Base-by-base conservation (phyloP, 2,329 filamentous ascomycete genomes). In the Sphaerulina vaccinii region DNA sequence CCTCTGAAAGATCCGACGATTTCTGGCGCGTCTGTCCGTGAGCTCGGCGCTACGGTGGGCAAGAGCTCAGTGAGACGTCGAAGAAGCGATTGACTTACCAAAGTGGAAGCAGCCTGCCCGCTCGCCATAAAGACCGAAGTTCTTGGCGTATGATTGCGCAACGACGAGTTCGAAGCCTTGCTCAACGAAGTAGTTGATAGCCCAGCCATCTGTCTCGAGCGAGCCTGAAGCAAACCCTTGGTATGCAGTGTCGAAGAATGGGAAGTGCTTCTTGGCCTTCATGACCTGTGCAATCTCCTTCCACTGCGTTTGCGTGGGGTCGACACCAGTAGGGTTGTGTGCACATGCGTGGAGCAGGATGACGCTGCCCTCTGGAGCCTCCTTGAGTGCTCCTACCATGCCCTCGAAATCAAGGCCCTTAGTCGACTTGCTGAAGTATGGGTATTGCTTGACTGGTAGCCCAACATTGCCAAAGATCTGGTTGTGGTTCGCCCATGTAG, bases 401-500 rank as follows among this genome's bases (percentile, higher is more conserved):
- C 90, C 92, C 54, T 87, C 84, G 67, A 96, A 91, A 74, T 97
- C 90, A 46, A 99, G 85, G 43, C 90, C 91, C 70, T 90, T 91
- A 60, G 91, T 96, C 69, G 87, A 71, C 70, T 89, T 84, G 71
- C 85, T 86, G 77, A 96, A 99, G 80, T 99, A 99, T 43, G 92
- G 93, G 76, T 99, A 99, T 60, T 83, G 83, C 62, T 85, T 85
- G 64, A 90, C 82, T 27, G 83, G 76, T 23, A 97, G 78, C 63
- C 82, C 80, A 68, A 96, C 90, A 69, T 97, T 97, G 73, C 79
- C 82, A 78, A 99, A 96, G 79, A 99, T 96, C 74, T 97, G 93
- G 77, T 95, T 86, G 83, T 99, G 93, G 78, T 99, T 99, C 62
- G 88, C 90, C 93, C 93, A 99, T 56, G 93, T 99, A 47, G 93